Conservation (phyloP, 208 protist genomes). For the Trypanosoma grayi region DNA sequence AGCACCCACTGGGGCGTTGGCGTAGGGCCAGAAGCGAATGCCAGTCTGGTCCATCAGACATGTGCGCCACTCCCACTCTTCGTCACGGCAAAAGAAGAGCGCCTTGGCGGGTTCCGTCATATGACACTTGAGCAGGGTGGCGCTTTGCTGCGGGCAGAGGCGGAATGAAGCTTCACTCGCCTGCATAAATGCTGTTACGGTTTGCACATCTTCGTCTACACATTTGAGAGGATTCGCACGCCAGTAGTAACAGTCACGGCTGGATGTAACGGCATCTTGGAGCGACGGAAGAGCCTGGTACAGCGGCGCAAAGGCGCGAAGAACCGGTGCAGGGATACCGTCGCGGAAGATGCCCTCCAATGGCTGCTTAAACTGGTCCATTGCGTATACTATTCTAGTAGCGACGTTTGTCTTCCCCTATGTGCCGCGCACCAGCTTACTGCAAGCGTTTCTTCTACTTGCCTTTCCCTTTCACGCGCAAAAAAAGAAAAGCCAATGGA, state of each 20-base stretch:
- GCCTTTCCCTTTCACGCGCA: not conserved
- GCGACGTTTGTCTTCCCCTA: no score
- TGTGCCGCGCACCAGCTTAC: no score
- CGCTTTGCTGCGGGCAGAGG: conserved; percentile 87
- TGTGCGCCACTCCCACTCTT: conserved; percentile 92
- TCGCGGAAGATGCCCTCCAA: conserved; percentile 91
- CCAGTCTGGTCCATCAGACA: conserved; percentile 91
- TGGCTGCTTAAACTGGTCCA: conserved; percentile 85
- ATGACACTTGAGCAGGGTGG: conserved; percentile 90
- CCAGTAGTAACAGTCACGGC: conserved; percentile 91
- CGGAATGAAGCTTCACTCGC: conserved; percentile 85
- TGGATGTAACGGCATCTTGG: conserved; percentile 54
- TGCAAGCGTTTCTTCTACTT: no score
- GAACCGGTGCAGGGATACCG: conserved; percentile 84
- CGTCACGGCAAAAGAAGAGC: conserved; percentile 90
- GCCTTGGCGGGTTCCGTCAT: conserved; percentile 88
- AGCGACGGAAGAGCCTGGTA: conserved; percentile 85
- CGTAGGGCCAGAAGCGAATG: conserved; percentile 89
- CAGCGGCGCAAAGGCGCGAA: conserved; percentile 84
- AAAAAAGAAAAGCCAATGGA: conserved; percentile 13
- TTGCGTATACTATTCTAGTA: conserved; percentile 29
- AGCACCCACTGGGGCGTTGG: conserved; percentile 80
- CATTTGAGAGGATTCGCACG: conserved; percentile 86
- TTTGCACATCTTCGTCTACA: conserved; percentile 77
- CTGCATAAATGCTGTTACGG: conserved; percentile 83